Evolutionary conservation across 208 protist species (phyloP).

Genomic region (Wallacemonas collosoma): DNA sequence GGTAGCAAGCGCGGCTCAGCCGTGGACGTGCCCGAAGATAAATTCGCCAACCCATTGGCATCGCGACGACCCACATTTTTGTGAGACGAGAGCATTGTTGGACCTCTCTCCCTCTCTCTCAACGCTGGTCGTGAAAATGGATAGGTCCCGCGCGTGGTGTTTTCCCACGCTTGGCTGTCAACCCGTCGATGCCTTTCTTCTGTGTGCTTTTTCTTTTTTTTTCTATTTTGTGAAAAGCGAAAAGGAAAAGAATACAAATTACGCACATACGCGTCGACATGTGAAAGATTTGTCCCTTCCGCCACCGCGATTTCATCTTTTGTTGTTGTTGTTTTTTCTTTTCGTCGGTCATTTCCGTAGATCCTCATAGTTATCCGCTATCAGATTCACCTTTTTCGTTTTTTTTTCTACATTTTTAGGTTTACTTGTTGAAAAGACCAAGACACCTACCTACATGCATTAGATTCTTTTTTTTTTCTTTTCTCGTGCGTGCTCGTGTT

Average conservation of each 20-base stretch:
- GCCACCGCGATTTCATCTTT: background rate
- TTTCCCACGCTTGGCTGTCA: too few relatives aligned
- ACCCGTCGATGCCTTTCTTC: background rate
- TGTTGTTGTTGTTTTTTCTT: background rate
- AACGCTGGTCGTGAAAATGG: too few relatives aligned
- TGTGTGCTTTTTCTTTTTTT: slow-evolving; percentile 9
- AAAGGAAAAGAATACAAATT: too few relatives aligned
- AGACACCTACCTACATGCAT: too few relatives aligned
- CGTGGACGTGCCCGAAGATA: background rate
- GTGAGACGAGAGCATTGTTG: background rate
- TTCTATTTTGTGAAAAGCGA: background rate
- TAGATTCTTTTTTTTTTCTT: too few relatives aligned
- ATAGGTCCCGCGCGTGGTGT: too few relatives aligned
- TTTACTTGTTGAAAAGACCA: too few relatives aligned
- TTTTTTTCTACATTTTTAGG: background rate
- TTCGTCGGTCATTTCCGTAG: too few relatives aligned
- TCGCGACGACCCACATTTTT: background rate
- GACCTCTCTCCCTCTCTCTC: too few relatives aligned
- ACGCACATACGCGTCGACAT: background rate
- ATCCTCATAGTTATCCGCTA: too few relatives aligned
- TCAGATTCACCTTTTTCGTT: background rate
- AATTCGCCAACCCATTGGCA: slow-evolving; percentile 1
- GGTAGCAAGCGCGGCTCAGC: background rate
- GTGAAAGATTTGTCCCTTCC: background rate
- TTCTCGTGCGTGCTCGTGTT: too few relatives aligned